A percentile compares a stretch with the other conserved stretches of the same genome.
These are phyloP conservation scores for Fraxinus platypoda DNA, from an alignment of 305 asterid genomes.

Conservation along the genomic window DNA sequence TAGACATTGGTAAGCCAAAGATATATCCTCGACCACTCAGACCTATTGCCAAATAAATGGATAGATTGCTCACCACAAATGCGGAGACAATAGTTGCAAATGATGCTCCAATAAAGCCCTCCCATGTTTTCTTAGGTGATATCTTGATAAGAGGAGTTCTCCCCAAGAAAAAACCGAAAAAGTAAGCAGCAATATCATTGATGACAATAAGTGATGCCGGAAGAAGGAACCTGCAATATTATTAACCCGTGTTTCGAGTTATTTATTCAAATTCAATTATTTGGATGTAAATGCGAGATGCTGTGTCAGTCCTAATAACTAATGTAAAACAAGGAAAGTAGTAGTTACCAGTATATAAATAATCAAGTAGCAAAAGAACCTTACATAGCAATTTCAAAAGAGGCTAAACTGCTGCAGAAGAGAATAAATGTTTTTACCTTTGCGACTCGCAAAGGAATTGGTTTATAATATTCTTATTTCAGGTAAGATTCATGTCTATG, in stretches of 20 bases:
- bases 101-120: constrained; percentile 98
- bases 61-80: constrained; percentile 64
- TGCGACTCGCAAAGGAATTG: not conserved
- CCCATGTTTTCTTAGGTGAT: constrained; percentile 99
- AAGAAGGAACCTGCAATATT: constrained; percentile 92
- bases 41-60: constrained; percentile 5
- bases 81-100: constrained; percentile 84
- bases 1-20: not conserved
- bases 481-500: not conserved
- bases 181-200: constrained; percentile 91
- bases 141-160: constrained; percentile 95
- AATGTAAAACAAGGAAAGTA: constrained; percentile 48
- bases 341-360: constrained; percentile 54
- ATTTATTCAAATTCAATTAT: constrained; percentile 21
- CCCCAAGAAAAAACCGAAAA: constrained; percentile 93
- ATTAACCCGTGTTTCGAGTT: constrained; percentile 26
- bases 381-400: not conserved
- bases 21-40: constrained; percentile 1
- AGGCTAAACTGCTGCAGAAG: not conserved
- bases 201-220: constrained; percentile 97
- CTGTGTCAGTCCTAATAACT: constrained; percentile 11
- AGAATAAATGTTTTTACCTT: not conserved
- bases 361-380: constrained; percentile 1
- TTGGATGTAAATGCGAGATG: constrained; percentile 14
- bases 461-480: not conserved